Percentiles rank a stretch among this genome's conserved stretches.
Evolutionary conservation across 2,329 filamentous ascomycete species (phyloP).

Genomic region (Diplodia scrobiculata): DNA sequence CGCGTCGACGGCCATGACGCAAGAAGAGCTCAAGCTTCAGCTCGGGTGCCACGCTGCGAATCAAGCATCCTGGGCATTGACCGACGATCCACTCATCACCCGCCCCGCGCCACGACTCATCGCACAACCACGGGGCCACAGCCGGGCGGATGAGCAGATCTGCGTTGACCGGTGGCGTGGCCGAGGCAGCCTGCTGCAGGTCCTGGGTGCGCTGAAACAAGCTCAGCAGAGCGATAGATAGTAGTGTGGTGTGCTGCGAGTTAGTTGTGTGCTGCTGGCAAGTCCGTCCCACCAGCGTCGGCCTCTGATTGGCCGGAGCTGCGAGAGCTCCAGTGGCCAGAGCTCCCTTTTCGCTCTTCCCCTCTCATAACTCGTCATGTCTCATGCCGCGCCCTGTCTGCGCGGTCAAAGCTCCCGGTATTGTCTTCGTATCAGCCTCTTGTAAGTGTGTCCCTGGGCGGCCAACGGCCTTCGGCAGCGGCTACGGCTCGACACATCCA

Average conservation of each 20-base stretch:
- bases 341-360: not conserved
- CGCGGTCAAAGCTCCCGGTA: conserved; percentile 3
- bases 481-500: not conserved
- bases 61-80: conserved; percentile 10
- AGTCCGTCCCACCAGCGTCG: not conserved
- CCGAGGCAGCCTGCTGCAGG: not conserved
- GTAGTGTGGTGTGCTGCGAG: conserved; percentile 1
- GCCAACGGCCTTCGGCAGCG: not conserved
- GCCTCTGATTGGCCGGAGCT: not conserved
- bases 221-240: not conserved
- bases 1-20: conserved; percentile 20
- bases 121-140: not conserved
- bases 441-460: not conserved
- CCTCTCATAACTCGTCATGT: not conserved
- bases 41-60: not conserved
- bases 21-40: conserved; percentile 15
- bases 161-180: not conserved
- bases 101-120: not conserved
- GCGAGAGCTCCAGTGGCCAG: not conserved
- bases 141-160: not conserved
- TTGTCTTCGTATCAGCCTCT: not conserved
- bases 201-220: not conserved
- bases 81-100: conserved; percentile 3
- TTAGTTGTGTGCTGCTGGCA: not conserved
- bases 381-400: not conserved